These are phyloP conservation scores for Capronia coronata DNA, from an alignment of 2,329 filamentous ascomycete genomes.

Conservation along the genomic window DNA sequence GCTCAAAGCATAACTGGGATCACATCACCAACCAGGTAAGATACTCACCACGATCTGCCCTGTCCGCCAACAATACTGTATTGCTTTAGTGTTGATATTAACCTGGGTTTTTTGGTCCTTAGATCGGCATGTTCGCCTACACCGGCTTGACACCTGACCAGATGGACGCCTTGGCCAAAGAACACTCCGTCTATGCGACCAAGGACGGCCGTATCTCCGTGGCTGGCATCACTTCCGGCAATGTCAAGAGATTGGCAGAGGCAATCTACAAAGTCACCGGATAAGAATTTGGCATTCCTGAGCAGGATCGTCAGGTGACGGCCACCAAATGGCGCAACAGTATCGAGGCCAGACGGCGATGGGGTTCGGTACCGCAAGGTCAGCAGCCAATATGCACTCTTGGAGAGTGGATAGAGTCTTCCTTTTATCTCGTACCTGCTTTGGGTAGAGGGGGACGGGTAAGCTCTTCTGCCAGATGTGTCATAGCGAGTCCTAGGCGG, in stretches of 20 bases:
- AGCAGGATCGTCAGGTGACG: background rate
- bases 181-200: constrained; percentile 96
- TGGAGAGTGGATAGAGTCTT: background rate
- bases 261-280: constrained; percentile 47
- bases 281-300: constrained; percentile 31
- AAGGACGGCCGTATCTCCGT: constrained; percentile 56
- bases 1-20: constrained; percentile 95
- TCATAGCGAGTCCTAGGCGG: background rate
- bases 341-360: background rate
- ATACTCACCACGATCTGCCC: background rate
- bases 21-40: constrained; percentile 83
- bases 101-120: constrained; percentile 1
- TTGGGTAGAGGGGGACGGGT: background rate
- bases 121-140: constrained; percentile 99
- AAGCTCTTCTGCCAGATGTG: background rate
- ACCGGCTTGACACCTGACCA: constrained; percentile 85
- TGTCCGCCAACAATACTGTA: too few species aligned
- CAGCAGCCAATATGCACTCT: background rate
- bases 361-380: background rate
- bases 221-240: constrained; percentile 45
- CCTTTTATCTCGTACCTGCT: background rate
- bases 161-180: constrained; percentile 85
- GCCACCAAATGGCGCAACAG: background rate
- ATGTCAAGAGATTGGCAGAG: constrained; percentile 46
- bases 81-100: too few species aligned